phyloP scores from a whole-genome alignment of 1,139 yeast genomes.

The Saccharomycopsis hybrid region DNA sequence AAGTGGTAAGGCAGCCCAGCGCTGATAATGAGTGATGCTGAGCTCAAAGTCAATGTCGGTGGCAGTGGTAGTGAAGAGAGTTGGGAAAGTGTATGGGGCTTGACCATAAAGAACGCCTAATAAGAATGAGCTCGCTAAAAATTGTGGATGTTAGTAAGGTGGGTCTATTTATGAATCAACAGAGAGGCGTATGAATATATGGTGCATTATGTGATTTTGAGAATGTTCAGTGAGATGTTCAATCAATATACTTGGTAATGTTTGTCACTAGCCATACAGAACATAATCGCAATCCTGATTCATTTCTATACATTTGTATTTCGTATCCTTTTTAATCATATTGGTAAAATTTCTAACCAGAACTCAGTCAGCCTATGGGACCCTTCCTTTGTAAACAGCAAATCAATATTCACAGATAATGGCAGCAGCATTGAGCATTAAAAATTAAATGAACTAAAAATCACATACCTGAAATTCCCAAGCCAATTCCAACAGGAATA shows the following conservation, averaged over 20 bases:
- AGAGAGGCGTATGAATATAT: not conserved
- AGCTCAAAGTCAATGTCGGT: constrained; percentile 47
- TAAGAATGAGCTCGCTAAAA: constrained; percentile 55
- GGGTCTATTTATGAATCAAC: not conserved
- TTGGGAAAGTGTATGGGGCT: constrained; percentile 72
- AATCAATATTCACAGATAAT: too few species aligned
- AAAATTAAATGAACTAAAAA: not conserved
- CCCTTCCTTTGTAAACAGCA: too few species aligned
- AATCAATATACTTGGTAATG: too few species aligned
- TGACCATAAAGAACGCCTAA: constrained; percentile 75
- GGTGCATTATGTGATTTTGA: not conserved
- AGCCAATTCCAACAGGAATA: constrained; percentile 43
- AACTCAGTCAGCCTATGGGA: too few species aligned
- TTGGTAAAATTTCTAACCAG: too few species aligned
- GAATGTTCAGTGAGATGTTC: not conserved
- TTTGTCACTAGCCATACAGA: too few species aligned
- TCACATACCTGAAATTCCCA: constrained; percentile 34
- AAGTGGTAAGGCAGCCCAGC: constrained; percentile 61
- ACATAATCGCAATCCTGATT: too few species aligned
- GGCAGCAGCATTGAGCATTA: too few species aligned
- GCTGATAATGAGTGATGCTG: constrained; percentile 67
- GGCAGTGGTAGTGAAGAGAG: constrained; percentile 60
- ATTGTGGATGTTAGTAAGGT: not conserved
- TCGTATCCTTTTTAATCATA: too few species aligned
- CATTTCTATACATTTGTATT: too few species aligned